Evolutionary conservation across 768 basidiomycete genomes (phyloP).

Genomic region (Lactarius hengduanensis): DNA sequence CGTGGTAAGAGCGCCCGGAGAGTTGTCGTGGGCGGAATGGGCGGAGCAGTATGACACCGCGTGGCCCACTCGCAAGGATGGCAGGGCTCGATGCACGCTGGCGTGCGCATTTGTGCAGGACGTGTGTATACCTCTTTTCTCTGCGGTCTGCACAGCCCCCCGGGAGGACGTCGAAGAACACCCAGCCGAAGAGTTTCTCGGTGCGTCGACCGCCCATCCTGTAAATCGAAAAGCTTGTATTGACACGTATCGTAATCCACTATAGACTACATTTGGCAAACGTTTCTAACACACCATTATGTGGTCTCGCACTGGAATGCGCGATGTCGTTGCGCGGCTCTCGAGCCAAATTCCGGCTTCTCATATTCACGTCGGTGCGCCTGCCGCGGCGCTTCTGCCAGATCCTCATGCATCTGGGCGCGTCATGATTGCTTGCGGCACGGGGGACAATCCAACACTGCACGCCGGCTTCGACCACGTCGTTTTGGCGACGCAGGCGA

Average conservation of each 20-base stretch:
- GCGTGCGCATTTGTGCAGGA: constrained; percentile 50
- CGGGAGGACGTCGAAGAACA: constrained; percentile 52
- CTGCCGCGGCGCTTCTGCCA: constrained; percentile 46
- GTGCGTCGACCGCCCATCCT: constrained; percentile 37
- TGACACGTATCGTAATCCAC: neutral
- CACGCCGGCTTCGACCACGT: constrained; percentile 61
- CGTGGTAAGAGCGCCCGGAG: constrained; percentile 25
- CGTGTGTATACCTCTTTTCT: constrained; percentile 64
- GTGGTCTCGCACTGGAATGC: constrained; percentile 58
- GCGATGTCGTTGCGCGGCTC: constrained; percentile 55
- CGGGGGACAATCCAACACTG: constrained; percentile 30
- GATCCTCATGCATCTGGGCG: constrained; percentile 39
- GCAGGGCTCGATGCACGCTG: constrained; percentile 52
- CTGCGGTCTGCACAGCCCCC: constrained; percentile 69
- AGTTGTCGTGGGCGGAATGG: constrained; percentile 53
- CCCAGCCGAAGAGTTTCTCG: constrained; percentile 64
- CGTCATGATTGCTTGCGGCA: constrained; percentile 41
- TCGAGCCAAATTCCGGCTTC: constrained; percentile 39
- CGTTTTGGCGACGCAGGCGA: constrained; percentile 73
- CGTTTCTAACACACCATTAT: constrained; percentile 67
- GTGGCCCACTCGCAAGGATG: constrained; percentile 40
- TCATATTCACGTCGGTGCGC: constrained; percentile 54
- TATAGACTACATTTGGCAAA: constrained; percentile 65
- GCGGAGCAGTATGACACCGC: constrained; percentile 43
- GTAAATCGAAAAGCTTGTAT: neutral